Evolutionary conservation across 768 basidiomycete genomes (phyloP), one percentile per base, ranked within the genome.

Genomic region (Tricholoma saponaceum): DNA sequence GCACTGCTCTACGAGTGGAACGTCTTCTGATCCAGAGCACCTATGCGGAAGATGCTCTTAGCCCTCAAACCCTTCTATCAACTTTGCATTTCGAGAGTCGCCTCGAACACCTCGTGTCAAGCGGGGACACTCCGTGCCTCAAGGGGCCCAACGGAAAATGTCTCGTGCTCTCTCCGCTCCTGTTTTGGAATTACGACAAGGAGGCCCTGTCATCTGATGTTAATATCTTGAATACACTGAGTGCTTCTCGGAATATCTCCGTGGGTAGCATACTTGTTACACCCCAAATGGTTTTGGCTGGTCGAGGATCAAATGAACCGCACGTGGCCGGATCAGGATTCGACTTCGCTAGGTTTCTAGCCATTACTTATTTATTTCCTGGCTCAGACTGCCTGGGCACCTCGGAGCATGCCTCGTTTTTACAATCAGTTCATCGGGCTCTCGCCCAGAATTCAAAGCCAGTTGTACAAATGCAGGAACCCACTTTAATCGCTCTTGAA

Each of bases 351-450:
- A 81, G 77, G 52, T 89, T 85, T 66, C 79, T 94, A 18, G 89
- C 86, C 14, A 76, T 93, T 57, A 92, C 90, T 0, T 94, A 90
- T 69, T 86, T 92, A 72, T 92, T 95, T 66, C 84, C 82, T 2
- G 87, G 91, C 62, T 80, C 76, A 14, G 84, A 88, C 61, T 93
- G 91, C 70, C 70, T 85, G 60, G 79, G 79, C 39, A 79, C 77
- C 54, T 69, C 75, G 12, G 86, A 86, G 39, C 91, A 90, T 61
- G 69, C 76, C 52, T 70, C 76, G 28, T 93, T 90, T 90, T 69
- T 82, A 49, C 74, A 86, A 33, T 73, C 79, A 9, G 72, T 93
- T 7, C 64, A 74, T 13, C 60, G 60, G 53, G 76, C 74, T 52
- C 72, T 75, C 50, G 66, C 69, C 10, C 62, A 68, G 49, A 69